phyloP scores from a whole-genome alignment of 176 grass and related monocot genomes.

The Oryza nivara region DNA sequence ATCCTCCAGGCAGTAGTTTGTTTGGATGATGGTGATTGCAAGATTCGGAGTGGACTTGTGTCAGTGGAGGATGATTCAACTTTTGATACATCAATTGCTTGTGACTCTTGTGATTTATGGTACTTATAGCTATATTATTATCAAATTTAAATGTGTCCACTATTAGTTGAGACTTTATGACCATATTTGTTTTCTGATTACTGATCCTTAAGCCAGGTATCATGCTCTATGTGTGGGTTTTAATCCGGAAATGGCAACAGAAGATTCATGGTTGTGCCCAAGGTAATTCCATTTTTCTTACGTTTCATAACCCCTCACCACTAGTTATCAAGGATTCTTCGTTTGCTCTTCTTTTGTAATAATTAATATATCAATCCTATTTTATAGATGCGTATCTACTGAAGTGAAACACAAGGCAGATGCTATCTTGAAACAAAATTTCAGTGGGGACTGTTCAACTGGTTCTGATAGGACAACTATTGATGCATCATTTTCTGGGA shows the following conservation, averaged over 20 bases:
- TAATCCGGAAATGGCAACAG: conserved; percentile 53
- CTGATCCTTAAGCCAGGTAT: conserved; percentile 70
- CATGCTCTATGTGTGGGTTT: conserved; percentile 94
- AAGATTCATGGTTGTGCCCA: conserved; percentile 87
- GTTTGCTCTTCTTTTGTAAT: conserved; percentile 10
- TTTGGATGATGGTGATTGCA: conserved; percentile 85
- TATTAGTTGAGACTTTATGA: conserved; percentile 20
- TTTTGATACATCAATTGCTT: conserved; percentile 96
- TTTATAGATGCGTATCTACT: conserved; percentile 52
- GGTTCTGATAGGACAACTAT: conserved; percentile 51
- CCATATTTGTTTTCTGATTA: conserved; percentile 43
- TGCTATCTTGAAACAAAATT: conserved; percentile 53
- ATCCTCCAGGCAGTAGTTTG: conserved; percentile 77
- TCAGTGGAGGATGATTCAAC: conserved; percentile 58
- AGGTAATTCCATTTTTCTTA: conserved; percentile 58
- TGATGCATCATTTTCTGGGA: conserved; percentile 74
- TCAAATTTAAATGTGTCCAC: conserved; percentile 22
- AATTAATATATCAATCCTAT: conserved; percentile 36
- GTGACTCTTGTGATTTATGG: conserved; percentile 97
- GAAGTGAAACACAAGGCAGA: conserved; percentile 49
- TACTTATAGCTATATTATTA: conserved; percentile 43
- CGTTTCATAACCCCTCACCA: conserved; percentile 21
- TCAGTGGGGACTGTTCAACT: conserved; percentile 43
- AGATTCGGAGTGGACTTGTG: conserved; percentile 66
- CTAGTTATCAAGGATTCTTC: neutral